A percentile compares a stretch with the other conserved stretches of the same genome.
These are phyloP conservation scores for Yarrowia deformans DNA, from an alignment of 805 yeast genomes.

Conservation along the genomic window DNA sequence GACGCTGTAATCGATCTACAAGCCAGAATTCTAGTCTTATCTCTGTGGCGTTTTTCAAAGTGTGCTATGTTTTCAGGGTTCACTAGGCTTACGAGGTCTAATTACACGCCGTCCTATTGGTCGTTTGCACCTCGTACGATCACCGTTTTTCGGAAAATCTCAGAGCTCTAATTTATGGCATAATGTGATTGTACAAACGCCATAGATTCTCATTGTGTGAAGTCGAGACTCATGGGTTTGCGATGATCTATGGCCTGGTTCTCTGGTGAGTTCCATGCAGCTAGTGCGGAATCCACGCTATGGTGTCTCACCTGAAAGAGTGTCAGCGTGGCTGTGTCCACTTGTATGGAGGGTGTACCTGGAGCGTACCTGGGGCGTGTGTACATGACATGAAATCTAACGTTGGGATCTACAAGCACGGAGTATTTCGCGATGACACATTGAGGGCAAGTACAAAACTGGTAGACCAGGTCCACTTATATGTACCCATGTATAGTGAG, in stretches of 20 bases:
- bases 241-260: not conserved
- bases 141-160: not conserved
- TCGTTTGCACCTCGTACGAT: not conserved
- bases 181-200: not conserved
- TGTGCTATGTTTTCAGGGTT: not conserved
- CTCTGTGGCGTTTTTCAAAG: constrained; percentile 7
- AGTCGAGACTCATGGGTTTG: not conserved
- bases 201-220: no score
- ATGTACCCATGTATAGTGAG: no score
- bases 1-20: no score
- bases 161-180: not conserved
- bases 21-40: not conserved
- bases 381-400: no score
- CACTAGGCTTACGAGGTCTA: not conserved
- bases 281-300: not conserved
- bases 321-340: no score
- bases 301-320: no score
- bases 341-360: no score
- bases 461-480: no score
- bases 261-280: not conserved
- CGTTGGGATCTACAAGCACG: no score
- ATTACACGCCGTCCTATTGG: constrained; percentile 30
- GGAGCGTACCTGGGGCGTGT: no score
- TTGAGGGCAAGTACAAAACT: no score
- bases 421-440: no score